Base-by-base conservation (phyloP, 495 filamentous ascomycete species). In the Patellaria atrata region DNA sequence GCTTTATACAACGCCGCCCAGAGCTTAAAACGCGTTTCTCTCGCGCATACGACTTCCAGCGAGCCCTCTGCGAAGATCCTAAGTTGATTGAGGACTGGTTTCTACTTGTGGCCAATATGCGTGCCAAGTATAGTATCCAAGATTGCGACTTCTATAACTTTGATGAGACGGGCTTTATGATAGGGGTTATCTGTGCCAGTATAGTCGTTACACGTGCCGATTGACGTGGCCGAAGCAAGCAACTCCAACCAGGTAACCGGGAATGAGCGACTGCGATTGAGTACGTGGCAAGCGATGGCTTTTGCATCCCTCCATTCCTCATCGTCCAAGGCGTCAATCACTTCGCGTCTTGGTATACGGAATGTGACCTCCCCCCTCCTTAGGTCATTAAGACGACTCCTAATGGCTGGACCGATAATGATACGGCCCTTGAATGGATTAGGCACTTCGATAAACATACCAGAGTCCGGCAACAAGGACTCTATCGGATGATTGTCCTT, bases 51-150 rank as follows among this genome's bases (percentile, higher is more conserved):
- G 40, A 63, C 40, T 50, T 56, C 37, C 37, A 57, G 35, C 48
- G 51, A 30, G 50, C 50, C 27, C 29, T 51, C 37, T 54, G 45
- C 40, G 52, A 67, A 52, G 50, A 64, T 52, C 52, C 50, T 19
- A 35, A 46, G 23, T 12, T 55, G 25, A 54, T 60, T 32, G 7
- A 30, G 1, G 38, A 11, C 1, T 66, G 48, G 53, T 63, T 64
- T 43, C 19, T 33, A 18, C 49, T 56, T 26, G 36, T 62, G 34
- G 15, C 27, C 27, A 51, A 57, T 29, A 51, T 47, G 28, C 45
- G 41, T 14, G 39, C 34, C 10, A 50, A 64, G 37, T 55, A 63
- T 36, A 43, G 48, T 9, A 59, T 66, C 27, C 15, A 37, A 12
- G 41, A 56, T 12, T 41, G 54, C 14, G 55, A 64, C 51, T 53